phyloP scores from a whole-genome alignment of 441 rosid genomes.

The Biscutella auriculata region DNA sequence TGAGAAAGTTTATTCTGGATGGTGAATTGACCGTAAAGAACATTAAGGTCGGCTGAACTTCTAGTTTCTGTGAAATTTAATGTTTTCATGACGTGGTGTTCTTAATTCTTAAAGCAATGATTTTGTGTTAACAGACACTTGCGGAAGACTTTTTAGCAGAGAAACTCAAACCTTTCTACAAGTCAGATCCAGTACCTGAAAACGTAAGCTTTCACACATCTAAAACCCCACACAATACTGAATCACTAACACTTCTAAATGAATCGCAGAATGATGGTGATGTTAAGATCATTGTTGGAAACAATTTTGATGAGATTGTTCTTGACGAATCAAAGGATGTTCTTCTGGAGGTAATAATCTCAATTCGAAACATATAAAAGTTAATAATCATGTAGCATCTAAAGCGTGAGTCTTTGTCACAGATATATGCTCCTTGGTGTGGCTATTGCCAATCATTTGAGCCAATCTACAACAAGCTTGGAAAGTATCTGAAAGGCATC shows the following conservation, averaged over 20 bases:
- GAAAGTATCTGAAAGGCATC: constrained; percentile 60
- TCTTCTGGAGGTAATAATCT: constrained; percentile 75
- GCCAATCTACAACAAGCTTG: constrained; percentile 84
- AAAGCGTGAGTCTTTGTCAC: constrained; percentile 2
- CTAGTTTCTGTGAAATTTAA: not conserved
- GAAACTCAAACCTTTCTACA: constrained; percentile 72
- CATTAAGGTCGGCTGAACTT: constrained; percentile 43
- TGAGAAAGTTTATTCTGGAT: constrained; percentile 53
- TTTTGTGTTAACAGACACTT: constrained; percentile 33
- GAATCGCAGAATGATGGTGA: constrained; percentile 67
- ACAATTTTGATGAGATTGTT: constrained; percentile 83
- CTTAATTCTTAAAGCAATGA: not conserved
- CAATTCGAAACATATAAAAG: too few relatives aligned
- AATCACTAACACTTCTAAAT: constrained; percentile 12
- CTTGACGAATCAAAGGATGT: constrained; percentile 94
- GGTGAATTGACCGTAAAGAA: constrained; percentile 54
- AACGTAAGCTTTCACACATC: constrained; percentile 41
- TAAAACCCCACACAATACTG: not conserved
- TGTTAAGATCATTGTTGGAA: constrained; percentile 75
- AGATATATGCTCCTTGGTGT: constrained; percentile 99
- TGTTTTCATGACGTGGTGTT: not conserved
- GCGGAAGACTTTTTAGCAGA: constrained; percentile 69
- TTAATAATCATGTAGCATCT: too few relatives aligned
- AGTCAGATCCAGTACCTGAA: constrained; percentile 85
- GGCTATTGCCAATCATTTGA: constrained; percentile 90